Base-by-base conservation (phyloP, 495 filamentous ascomycete genomes). In the Oidiodendron maius region DNA sequence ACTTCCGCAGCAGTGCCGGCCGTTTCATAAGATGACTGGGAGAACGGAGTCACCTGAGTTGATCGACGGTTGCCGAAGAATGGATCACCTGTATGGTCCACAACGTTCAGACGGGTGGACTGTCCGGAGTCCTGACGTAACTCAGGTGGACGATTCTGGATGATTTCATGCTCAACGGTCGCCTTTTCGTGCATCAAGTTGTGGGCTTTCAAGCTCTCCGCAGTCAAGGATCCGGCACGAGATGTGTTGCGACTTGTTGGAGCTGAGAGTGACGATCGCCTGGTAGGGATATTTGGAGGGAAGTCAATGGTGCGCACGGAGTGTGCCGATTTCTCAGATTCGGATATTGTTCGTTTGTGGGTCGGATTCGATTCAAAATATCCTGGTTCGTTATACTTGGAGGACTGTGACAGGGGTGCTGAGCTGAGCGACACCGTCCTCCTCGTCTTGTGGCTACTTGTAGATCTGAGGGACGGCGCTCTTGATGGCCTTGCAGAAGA, bases 171-270 rank as follows among this genome's bases (percentile, higher is more conserved):
- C 17, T 40, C 26, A 5, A 15, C 21, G 12, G 44, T 23, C 16
- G 30, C 23, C 25, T 48, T 22, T 1, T 41, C 52, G 37, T 67
- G 64, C 20, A 64, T 30, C 43, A 64, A 57, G 39, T 75, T 77
- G 54, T 84, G 82, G 22, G 75, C 78, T 37, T 74, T 78, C 51
- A 87, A 52, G 55, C 82, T 85, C 42, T 78, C 80, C 0, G 83
- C 71, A 9, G 83, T 87, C 16, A 87, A 65, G 3, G 68, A 71
- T 6, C 64, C 78, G 21, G 81, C 70, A 32, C 81, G 75, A 2
- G 84, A 87, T 40, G 71, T 74, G 52, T 82, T 82, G 34, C 77
- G 74, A 50, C 82, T 88, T 1, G 84, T 85, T 4, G 82, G 82
- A 3, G 83, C 84, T 16, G 83, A 86, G 15, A 87, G 73, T 11